Evolutionary conservation across 2,329 filamentous ascomycete species (phyloP), one percentile per base, ranked within the genome.

Genomic region (Emmonsiellopsis sp.): DNA sequence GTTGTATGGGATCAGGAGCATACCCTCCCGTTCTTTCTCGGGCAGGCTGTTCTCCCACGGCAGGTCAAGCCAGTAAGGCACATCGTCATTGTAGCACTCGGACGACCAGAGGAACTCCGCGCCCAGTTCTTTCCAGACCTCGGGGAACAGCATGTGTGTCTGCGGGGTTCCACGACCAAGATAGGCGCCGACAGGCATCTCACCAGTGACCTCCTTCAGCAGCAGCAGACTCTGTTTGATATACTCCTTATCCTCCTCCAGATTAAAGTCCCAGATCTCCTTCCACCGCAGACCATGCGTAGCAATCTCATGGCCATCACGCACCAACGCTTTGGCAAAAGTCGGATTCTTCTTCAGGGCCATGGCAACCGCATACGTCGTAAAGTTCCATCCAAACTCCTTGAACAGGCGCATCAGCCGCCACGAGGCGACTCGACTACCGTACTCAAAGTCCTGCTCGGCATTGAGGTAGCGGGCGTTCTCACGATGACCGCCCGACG

Each of bases 41-140:
- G 59, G 66, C 9, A 70, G 63, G 15, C 7, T 11, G 6, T 70
- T 66, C 63, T 81, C 79, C 32, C 70, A 66, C 0, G 77, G 76
- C 1, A 80, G 63, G 59, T 80, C 78, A 4, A 75, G 68, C 78
- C 77, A 80, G 62, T 80, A 80, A 0, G 78, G 78, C 5, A 80
- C 65, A 54, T 81, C 78, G 54, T 81, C 79, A 11, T 76, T 76
- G 55, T 80, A 81, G 0, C 70, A 72, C 56, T 81, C 78, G 13
- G 67, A 69, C 20, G 71, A 70, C 70, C 76, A 81, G 0, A 79
- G 61, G 0, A 81, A 69, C 53, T 72, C 70, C 50, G 75, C 72
- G 3, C 76, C 74, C 69, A 80, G 74, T 62, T 80, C 78, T 55
- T 76, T 72, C 62, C 76, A 79, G 2, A 76, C 72, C 57, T 75